Base-by-base conservation (phyloP, 2,329 filamentous ascomycete species). In the Verticillium albo-atrum region DNA sequence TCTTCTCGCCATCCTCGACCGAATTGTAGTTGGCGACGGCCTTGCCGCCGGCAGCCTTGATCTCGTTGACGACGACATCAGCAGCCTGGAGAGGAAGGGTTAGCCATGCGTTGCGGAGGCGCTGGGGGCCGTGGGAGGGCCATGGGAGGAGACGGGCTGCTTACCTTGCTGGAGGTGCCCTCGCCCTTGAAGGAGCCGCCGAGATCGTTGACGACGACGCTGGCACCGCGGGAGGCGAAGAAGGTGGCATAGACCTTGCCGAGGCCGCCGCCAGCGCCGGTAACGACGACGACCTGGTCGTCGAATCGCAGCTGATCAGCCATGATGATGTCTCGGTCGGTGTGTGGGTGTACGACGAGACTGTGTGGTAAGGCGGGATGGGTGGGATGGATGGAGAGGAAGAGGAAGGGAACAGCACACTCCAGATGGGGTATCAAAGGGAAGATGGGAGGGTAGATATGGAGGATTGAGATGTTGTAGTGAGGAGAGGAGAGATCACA, bases 21-120 rank as follows among this genome's bases (percentile, higher is more conserved):
- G 86, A 88, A 80, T 99, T 90, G 83, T 98, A 98, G 85, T 97
- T 98, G 76, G 94, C 92, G 55, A 97, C 93, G 62, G 95, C 95
- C 77, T 97, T 96, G 75, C 95, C 95, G 74, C 95, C 95, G 57
- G 89, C 89, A 72, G 88, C 84, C 77, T 89, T 92, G 77, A 94
- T 94, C 79, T 92, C 88, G 68, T 91, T 80, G 73, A 94, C 90
- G 61, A 94, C 89, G 54, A 89, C 84, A 82, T 96, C 91, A 69
- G 91, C 91, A 64, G 89, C 88, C 90, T 94, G 63, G 27, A 53
- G 50, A 35, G 50, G 47, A 58, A 23, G 54, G 54, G 67, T 74
- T 60, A 73, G 67, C 54, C 27, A n/a, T n/a, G n/a, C n/a, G n/a
- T n/a, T n/a, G n/a, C n/a, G n/a, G n/a, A n/a, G n/a, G n/a, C n/a